phyloP scores from a whole-genome alignment of 805 yeast genomes.

The Scheffersomyces stipitis region DNA sequence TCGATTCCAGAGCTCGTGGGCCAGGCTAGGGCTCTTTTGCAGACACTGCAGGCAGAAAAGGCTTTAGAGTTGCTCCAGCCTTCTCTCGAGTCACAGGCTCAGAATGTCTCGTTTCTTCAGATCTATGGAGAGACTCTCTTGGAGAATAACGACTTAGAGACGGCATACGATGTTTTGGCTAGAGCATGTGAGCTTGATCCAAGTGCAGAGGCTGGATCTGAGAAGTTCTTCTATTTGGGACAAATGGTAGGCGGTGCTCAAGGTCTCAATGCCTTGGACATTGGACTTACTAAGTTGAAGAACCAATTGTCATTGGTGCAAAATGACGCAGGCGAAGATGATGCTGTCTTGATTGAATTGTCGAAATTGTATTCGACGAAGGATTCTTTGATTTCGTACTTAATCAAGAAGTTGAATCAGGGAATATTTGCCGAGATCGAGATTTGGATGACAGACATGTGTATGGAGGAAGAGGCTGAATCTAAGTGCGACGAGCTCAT shows the following conservation, averaged over 20 bases:
- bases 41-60: constrained; percentile 50
- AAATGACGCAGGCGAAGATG: constrained; percentile 20
- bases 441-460: constrained; percentile 96
- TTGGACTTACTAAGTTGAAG: constrained; percentile 56
- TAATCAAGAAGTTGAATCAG: constrained; percentile 62
- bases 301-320: constrained; percentile 34
- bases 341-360: constrained; percentile 23
- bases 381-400: constrained; percentile 26
- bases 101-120: constrained; percentile 50
- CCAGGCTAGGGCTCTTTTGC: constrained; percentile 45
- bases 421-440: constrained; percentile 86
- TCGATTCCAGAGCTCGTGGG: constrained; percentile 22
- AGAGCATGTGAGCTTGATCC: constrained; percentile 70
- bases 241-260: constrained; percentile 83
- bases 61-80: constrained; percentile 52
- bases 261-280: constrained; percentile 62
- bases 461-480: constrained; percentile 93
- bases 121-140: constrained; percentile 73
- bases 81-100: constrained; percentile 27
- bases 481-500: constrained; percentile 71
- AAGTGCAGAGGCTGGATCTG: constrained; percentile 61
- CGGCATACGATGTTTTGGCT: constrained; percentile 64
- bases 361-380: constrained; percentile 22
- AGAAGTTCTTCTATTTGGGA: constrained; percentile 86
- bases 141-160: constrained; percentile 77